Evolutionary conservation across 768 basidiomycete species (phyloP), one percentile per base, ranked within the genome.

Genomic region (Boletus subparvulus): DNA sequence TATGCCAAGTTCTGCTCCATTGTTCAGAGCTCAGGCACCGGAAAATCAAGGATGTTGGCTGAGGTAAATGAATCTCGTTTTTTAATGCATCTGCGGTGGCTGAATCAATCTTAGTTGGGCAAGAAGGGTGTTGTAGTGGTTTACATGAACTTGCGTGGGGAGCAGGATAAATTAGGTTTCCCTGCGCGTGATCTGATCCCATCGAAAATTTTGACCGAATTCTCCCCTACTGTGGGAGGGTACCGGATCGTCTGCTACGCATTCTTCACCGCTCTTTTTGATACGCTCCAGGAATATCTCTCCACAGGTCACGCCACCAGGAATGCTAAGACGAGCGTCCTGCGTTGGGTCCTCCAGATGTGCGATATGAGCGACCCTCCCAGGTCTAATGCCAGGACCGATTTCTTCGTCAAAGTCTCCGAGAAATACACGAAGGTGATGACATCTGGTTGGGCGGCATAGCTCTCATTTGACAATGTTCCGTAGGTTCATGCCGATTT

Each of bases 231-330:
- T 6, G 24, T 5, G 9, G 12, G 11, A 4, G 47, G 12, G 0
- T 67, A 65, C 24, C 37, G 19, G 12, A 30, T 17, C 0, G 6
- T 45, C 6, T 67, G 60, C 42, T 61, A 48, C 6, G 46, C 53
- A 0, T 56, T 66, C 45, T 52, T 66, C 46, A 52, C 37, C 1
- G 62, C 65, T 11, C 43, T 66, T 21, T 66, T 66, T 5, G 21
- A 37, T 1, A 40, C 48, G 0, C 42, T 64, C 4, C 2, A 48
- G 2, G 43, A n/a, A 19, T 30, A 39, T 35, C 26, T 66, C 16
- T 14, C 35, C 2, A 32, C 32, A 24, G 1, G 13, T 6, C 14
- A 37, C 4, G 1, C 12, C 42, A 49, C 47, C 4, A 28, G 14
- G 6, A 26, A 6, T 6, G 4, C 21, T n/a, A 52, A 44, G 17